Percentiles rank a stretch among this genome's conserved stretches.
Conservation (phyloP, 1,139 yeast species). For the Kurtzmaniella quercitrusa region DNA sequence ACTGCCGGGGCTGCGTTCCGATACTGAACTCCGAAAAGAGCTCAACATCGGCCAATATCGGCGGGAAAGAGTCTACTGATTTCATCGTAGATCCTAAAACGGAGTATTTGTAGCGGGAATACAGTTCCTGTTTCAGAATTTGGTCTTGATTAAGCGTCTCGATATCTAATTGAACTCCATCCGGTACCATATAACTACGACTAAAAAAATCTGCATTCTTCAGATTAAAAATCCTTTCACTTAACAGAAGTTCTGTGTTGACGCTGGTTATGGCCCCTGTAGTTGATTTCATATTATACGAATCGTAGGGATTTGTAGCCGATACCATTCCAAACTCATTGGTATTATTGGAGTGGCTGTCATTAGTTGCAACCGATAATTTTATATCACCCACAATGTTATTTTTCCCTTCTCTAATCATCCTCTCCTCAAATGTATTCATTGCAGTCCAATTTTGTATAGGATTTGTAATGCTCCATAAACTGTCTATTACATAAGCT, state of each 20-base stretch:
- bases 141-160: constrained; percentile 5
- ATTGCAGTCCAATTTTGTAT: constrained; percentile 18
- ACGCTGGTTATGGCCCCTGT: neutral
- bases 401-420: constrained; percentile 25
- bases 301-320: constrained; percentile 4
- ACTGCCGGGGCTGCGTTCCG: constrained; percentile 40
- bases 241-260: constrained; percentile 12
- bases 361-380: constrained; percentile 7
- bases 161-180: constrained; percentile 6
- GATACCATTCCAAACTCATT: constrained; percentile 2
- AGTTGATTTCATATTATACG: constrained; percentile 12
- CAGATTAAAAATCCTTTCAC: constrained; percentile 9
- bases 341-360: constrained; percentile 5
- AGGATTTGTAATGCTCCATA: constrained; percentile 38
- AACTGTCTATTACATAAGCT: constrained; percentile 29
- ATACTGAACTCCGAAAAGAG: constrained; percentile 38
- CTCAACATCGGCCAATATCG: constrained; percentile 10
- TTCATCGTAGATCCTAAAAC: constrained; percentile 12
- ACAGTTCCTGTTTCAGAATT: constrained; percentile 6
- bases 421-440: constrained; percentile 28
- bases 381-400: constrained; percentile 33
- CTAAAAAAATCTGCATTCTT: constrained; percentile 1
- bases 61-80: constrained; percentile 33
- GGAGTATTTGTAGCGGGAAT: constrained; percentile 13
- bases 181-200: constrained; percentile 11